Conservation (phyloP, 371 early-diverging fungal species). For the Capniomyces stellatus region DNA sequence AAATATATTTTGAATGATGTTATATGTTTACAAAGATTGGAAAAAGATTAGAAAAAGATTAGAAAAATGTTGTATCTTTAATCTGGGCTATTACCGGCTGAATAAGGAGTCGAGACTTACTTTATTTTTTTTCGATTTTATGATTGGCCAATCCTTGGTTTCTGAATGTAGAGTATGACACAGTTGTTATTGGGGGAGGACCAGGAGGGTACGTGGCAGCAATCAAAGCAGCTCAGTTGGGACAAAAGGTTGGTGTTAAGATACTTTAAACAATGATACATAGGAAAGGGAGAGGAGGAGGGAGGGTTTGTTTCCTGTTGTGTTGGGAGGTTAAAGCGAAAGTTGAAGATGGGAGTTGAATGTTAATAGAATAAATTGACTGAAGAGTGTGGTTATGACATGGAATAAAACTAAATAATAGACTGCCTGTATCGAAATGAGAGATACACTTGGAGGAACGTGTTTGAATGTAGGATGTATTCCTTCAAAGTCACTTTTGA, state of each 20-base stretch:
- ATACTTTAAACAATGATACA: too few relatives aligned
- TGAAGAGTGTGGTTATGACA: too few relatives aligned
- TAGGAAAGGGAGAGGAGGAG: too few relatives aligned
- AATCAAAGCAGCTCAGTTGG: conserved; percentile 95
- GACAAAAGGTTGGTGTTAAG: conserved; percentile 92
- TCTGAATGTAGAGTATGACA: conserved; percentile 65
- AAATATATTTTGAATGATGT: too few relatives aligned
- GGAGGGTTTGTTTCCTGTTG: neutral
- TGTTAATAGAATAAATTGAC: neutral
- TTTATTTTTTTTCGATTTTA: too few relatives aligned
- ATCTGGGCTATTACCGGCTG: too few relatives aligned
- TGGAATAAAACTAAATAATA: conserved; percentile 24
- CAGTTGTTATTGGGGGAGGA: conserved; percentile 86
- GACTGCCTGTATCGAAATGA: conserved; percentile 93
- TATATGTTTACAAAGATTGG: too few relatives aligned
- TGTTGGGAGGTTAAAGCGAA: neutral
- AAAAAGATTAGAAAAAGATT: too few relatives aligned
- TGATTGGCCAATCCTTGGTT: too few relatives aligned
- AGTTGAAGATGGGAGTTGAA: neutral
- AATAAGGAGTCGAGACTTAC: too few relatives aligned
- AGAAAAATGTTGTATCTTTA: too few relatives aligned
- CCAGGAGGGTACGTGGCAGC: conserved; percentile 98
- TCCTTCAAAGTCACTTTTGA: conserved; percentile 93
- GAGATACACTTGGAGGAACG: conserved; percentile 92
- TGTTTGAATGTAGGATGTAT: conserved; percentile 98